These are phyloP conservation scores for Corrigiola litoralis DNA, from an alignment of 179 eudicot species.

Conservation along the genomic window DNA sequence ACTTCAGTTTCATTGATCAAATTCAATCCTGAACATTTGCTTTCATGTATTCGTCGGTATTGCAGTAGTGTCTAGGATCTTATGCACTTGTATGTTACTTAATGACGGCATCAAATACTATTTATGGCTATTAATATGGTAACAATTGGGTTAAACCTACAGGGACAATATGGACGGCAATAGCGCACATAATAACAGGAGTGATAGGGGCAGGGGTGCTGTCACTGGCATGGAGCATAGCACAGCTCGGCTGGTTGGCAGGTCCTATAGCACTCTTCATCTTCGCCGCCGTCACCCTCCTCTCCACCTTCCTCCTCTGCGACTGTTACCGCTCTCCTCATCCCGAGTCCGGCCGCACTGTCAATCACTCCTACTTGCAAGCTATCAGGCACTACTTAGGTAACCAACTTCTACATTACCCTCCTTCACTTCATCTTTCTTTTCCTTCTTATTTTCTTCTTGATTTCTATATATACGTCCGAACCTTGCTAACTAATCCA, in stretches of 20 bases:
- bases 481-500: too few species aligned
- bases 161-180: constrained; percentile 58
- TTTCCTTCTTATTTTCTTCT: too few species aligned
- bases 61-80: too few species aligned
- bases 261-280: constrained; percentile 33
- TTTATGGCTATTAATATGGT: neutral
- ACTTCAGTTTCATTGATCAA: too few species aligned
- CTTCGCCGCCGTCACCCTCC: constrained; percentile 34
- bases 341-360: constrained; percentile 28
- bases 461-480: too few species aligned
- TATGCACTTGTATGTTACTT: too few species aligned
- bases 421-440: neutral
- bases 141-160: too few species aligned
- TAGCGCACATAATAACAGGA: constrained; percentile 55
- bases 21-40: too few species aligned
- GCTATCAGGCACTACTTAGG: constrained; percentile 49
- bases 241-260: constrained; percentile 53
- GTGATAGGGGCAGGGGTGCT: constrained; percentile 57
- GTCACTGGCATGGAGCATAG: constrained; percentile 52
- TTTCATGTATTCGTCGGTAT: too few species aligned
- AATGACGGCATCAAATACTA: neutral
- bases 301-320: constrained; percentile 31
- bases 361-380: constrained; percentile 17
- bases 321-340: constrained; percentile 41
- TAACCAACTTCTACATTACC: too few species aligned